Base-by-base conservation (phyloP, 2,329 filamentous ascomycete species). In the Trichoderma sp. region DNA sequence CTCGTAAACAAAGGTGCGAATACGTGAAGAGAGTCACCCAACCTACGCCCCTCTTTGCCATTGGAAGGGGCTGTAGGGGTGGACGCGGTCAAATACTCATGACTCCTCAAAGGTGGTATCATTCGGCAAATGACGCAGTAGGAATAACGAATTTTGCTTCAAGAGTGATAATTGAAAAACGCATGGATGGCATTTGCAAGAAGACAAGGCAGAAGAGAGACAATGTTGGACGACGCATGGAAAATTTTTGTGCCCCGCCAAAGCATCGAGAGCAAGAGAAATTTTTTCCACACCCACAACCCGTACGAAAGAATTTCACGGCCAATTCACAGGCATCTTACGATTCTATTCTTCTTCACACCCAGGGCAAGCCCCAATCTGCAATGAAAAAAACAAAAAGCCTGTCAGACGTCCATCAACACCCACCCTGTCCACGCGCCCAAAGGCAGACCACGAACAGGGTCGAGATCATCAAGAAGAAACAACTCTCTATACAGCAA, bases 341-440 rank as follows among this genome's bases (percentile, higher is more conserved):
- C 31, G 0, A 7, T 12, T 24, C n/a, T 18, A 9, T 72, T 88
- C 88, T 90, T 91, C 90, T 82, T 90, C 86, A 82, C 86, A 78
- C 75, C 87, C 83, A 80, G 80, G 84, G 86, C 79, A 82, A 85
- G 86, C 87, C 84, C 85, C 79, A 81, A 83, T 80, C 16, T 83
- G 84, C 82, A 90, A 89, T 85, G 87, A 90, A 91, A 91, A 90
- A 86, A 86, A 81, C 77, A 41, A 27, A 24, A 88, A 88, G 84
- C 89, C 94, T 94, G 94, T 96, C 94, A 97, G 94, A 95, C 93
- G 90, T 94, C 93, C 93, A 89, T 93, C 93, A 88, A 90, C 89
- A 91, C 93, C 93, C 94, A 93, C 93, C 93, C 93, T 87, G 88
- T 86, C 87, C 88, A 86, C 87, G 90, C 90, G 93, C 92, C 93